A percentile compares a stretch with the other conserved stretches of the same genome.
Conservation (phyloP, 768 basidiomycete species). For the Phaffia australis region DNA sequence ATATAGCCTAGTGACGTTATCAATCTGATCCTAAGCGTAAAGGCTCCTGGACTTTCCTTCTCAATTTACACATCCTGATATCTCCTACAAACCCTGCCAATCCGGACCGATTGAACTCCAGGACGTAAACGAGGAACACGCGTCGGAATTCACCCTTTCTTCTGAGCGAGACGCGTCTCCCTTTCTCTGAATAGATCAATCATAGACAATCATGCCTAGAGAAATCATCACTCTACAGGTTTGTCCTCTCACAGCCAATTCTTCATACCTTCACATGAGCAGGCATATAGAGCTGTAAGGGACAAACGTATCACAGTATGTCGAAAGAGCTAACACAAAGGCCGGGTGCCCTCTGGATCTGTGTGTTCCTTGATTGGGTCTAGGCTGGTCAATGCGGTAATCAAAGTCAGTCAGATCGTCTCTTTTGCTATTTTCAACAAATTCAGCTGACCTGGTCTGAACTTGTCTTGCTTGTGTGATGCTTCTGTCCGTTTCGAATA, state of each 20-base stretch:
- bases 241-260: conserved; percentile 3
- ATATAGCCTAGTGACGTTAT: too few species aligned
- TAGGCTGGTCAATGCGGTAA: conserved; percentile 88
- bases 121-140: too few species aligned
- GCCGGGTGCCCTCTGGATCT: neutral
- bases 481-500: conserved; percentile 35
- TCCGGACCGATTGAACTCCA: too few species aligned
- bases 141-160: too few species aligned
- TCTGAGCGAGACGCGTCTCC: conserved; percentile 35
- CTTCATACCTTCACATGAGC: neutral
- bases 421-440: neutral
- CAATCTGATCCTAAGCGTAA: too few species aligned
- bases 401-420: conserved; percentile 52
- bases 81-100: too few species aligned
- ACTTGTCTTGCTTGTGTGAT: neutral
- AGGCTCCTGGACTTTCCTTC: too few species aligned
- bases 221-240: conserved; percentile 41
- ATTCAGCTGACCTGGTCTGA: neutral
- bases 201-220: conserved; percentile 34
- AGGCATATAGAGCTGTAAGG: too few species aligned
- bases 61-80: too few species aligned
- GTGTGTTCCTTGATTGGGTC: conserved; percentile 39
- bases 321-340: neutral
- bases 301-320: too few species aligned
- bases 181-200: conserved; percentile 34